A percentile compares a stretch with the other conserved stretches of the same genome.
Evolutionary conservation across 2,329 filamentous ascomycete species (phyloP).

Genomic region (Penicillium sp.): DNA sequence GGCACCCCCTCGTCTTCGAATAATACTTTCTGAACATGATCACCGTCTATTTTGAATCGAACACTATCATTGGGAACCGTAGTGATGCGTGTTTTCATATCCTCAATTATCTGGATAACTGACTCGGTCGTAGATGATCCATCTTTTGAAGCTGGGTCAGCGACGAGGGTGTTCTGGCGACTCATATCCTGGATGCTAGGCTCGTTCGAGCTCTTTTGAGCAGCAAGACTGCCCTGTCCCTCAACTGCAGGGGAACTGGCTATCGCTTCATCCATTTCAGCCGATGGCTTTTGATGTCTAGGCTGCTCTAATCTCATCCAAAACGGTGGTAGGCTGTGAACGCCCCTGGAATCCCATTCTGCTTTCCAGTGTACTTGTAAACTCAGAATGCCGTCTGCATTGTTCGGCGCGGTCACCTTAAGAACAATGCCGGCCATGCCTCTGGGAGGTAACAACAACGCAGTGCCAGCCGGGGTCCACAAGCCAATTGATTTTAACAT

Average conservation of each 20-base stretch:
- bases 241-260: not conserved
- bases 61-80: constrained; percentile 20
- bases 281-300: not conserved
- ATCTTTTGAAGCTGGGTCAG: not conserved
- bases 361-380: constrained; percentile 55
- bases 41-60: constrained; percentile 24
- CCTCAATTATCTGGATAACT: not conserved
- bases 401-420: constrained; percentile 53
- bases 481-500: constrained; percentile 55
- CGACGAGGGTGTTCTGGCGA: constrained; percentile 6
- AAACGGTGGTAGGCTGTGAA: constrained; percentile 55
- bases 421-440: constrained; percentile 47
- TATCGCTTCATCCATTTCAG: not conserved
- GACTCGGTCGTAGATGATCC: not conserved
- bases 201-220: not conserved
- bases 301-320: constrained; percentile 42
- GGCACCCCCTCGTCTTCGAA: constrained; percentile 23
- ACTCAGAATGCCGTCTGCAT: constrained; percentile 59
- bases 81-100: not conserved
- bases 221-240: not conserved
- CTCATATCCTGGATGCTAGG: not conserved
- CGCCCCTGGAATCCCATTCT: constrained; percentile 52
- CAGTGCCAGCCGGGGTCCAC: constrained; percentile 59
- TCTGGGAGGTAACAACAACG: constrained; percentile 53
- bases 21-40: constrained; percentile 19